phyloP scores from a whole-genome alignment of 169 alveolate genomes.

The Eimeria necatrix region DNA sequence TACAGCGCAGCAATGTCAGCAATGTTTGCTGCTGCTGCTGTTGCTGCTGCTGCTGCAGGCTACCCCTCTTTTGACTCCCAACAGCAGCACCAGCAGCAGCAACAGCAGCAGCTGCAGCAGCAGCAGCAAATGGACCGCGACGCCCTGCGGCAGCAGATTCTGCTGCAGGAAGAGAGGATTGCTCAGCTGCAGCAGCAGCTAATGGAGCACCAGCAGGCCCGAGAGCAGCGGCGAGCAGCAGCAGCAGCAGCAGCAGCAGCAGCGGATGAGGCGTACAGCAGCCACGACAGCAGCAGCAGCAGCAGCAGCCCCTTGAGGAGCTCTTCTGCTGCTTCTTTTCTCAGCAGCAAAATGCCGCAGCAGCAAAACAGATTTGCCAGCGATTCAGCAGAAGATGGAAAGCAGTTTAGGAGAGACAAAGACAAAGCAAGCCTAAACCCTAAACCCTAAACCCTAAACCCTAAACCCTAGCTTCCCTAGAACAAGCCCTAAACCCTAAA shows the following conservation, averaged over 20 bases:
- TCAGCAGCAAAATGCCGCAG: too few species aligned
- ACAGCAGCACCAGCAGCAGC: too few species aligned
- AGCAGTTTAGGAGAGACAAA: neutral
- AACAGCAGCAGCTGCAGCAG: neutral
- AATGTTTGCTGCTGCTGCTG: conserved; percentile 36
- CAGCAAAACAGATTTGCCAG: too few species aligned
- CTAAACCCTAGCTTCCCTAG: neutral
- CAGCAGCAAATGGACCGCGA: neutral
- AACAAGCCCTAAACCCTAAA: neutral
- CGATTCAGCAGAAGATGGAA: too few species aligned
- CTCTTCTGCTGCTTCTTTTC: too few species aligned
- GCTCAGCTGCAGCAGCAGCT: neutral
- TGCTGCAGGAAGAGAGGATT: conserved; percentile 1
- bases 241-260: conserved; percentile 3
- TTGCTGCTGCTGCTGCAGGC: conserved; percentile 2
- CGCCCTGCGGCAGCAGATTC: neutral
- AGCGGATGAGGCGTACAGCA: neutral
- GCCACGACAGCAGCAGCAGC: neutral
- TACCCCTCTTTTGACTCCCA: too few species aligned
- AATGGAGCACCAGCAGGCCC: neutral
- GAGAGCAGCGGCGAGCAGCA: neutral
- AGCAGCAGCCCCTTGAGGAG: too few species aligned
- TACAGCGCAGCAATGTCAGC: too few species aligned
- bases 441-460: neutral
- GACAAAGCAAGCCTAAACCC: neutral